Evolutionary conservation across 2,329 filamentous ascomycete genomes (phyloP).

Genomic region (Clonostachys sp.): DNA sequence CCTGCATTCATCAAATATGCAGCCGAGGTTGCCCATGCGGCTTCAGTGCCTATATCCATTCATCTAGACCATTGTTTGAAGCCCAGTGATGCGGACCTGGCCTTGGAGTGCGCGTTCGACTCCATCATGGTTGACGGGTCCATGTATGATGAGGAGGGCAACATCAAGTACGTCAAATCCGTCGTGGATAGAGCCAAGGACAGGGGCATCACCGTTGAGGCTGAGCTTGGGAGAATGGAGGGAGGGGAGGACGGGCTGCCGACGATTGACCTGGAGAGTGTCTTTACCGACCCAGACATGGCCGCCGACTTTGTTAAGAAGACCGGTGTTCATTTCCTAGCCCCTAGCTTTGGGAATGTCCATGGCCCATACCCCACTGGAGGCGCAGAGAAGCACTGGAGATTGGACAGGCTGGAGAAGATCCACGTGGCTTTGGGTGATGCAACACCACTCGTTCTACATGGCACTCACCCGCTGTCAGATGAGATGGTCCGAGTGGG

Average conservation of each 20-base stretch:
- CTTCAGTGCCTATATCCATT: slow-evolving; percentile 53
- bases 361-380: slow-evolving; percentile 68
- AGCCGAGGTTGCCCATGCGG: slow-evolving; percentile 46
- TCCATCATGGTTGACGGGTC: slow-evolving; percentile 76
- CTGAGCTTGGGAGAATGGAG: slow-evolving; percentile 41
- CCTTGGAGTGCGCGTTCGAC: slow-evolving; percentile 58
- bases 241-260: slow-evolving; percentile 63
- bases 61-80: slow-evolving; percentile 63
- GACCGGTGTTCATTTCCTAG: slow-evolving; percentile 70
- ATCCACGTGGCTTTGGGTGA: slow-evolving; percentile 20
- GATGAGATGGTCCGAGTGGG: slow-evolving; percentile 41
- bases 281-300: slow-evolving; percentile 63
- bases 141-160: slow-evolving; percentile 67
- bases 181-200: slow-evolving; percentile 57
- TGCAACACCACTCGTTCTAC: slow-evolving; percentile 40
- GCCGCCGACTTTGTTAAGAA: slow-evolving; percentile 63
- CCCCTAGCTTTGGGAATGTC: slow-evolving; percentile 73
- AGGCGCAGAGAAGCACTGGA: slow-evolving; percentile 48
- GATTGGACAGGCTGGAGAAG: slow-evolving; percentile 26
- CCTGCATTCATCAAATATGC: slow-evolving; percentile 48
- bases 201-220: slow-evolving; percentile 61
- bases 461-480: slow-evolving; percentile 51
- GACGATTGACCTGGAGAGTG: slow-evolving; percentile 35
- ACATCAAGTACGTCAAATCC: slow-evolving; percentile 58
- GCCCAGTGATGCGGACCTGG: slow-evolving; percentile 42